Conservation (phyloP, 179 eudicot species). For the Heliamphora pulchella region DNA sequence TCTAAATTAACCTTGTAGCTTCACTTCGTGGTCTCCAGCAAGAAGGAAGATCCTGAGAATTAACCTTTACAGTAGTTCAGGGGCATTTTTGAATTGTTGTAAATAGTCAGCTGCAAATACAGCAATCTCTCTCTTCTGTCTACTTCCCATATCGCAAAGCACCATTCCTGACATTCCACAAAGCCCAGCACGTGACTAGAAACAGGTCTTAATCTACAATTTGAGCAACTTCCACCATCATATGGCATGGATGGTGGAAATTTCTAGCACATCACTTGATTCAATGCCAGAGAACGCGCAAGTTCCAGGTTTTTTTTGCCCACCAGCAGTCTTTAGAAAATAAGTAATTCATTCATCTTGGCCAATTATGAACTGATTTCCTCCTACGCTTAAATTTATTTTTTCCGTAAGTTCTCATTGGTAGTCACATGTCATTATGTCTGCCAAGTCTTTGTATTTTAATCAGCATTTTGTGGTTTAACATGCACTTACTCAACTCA, state of each 20-base stretch:
- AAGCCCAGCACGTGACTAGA: not conserved
- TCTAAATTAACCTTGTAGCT: not conserved
- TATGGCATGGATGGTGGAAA: not conserved
- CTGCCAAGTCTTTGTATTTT: not conserved
- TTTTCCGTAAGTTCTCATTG: too few relatives aligned
- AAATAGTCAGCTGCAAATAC: slow-evolving; percentile 1
- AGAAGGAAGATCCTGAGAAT: not conserved
- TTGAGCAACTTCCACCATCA: not conserved
- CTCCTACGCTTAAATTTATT: not conserved
- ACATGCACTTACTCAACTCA: not conserved
- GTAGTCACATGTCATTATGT: not conserved
- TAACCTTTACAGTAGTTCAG: not conserved
- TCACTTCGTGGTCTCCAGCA: not conserved
- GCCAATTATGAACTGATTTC: not conserved
- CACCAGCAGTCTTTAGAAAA: not conserved
- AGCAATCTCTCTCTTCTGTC: not conserved
- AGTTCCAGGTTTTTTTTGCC: slow-evolving; percentile 4
- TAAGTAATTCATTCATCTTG: not conserved
- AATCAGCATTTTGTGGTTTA: not conserved
- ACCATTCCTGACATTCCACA: not conserved
- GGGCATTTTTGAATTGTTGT: not conserved
- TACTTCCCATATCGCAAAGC: not conserved
- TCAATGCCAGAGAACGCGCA: not conserved
- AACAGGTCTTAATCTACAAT: not conserved
- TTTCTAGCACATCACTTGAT: not conserved